A percentile compares a stretch with the other conserved stretches of the same genome.
These are phyloP conservation scores for Achlya hypogyna DNA, from an alignment of 352 stramenopile genomes.

Conservation along the genomic window DNA sequence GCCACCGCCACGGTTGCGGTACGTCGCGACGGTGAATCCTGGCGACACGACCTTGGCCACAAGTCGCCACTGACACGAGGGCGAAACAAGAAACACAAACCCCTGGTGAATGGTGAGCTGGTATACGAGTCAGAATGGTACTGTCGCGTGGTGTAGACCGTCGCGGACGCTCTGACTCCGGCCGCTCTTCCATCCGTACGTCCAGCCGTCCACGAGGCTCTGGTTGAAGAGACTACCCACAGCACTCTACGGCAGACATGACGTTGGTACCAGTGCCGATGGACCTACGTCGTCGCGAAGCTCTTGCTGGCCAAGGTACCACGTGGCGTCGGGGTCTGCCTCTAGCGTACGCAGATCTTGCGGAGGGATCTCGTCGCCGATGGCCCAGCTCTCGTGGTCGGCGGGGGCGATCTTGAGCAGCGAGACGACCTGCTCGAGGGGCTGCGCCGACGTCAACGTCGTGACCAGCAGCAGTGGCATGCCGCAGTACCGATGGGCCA, in stretches of 20 bases:
- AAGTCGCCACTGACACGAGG: neutral
- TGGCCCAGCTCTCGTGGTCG: neutral
- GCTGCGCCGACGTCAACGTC: neutral
- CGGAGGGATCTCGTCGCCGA: neutral
- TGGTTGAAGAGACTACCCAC: conserved; percentile 24
- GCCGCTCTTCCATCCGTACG: conserved; percentile 50
- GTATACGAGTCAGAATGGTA: neutral
- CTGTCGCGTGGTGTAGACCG: conserved; percentile 30
- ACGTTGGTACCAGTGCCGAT: neutral
- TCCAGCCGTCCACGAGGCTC: conserved; percentile 35
- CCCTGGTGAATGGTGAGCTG: neutral
- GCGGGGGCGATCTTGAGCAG: neutral
- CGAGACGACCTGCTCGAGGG: neutral
- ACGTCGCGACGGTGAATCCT: neutral
- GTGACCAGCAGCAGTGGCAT: neutral
- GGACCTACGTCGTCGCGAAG: neutral
- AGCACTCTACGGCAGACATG: neutral
- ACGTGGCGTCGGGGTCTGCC: neutral
- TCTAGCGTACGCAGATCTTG: neutral
- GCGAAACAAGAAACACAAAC: neutral
- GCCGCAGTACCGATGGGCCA: neutral
- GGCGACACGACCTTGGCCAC: neutral
- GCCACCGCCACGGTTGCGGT: neutral
- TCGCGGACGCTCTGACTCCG: conserved; percentile 39
- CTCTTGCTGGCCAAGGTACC: neutral